phyloP scores from a whole-genome alignment of 306 rosid species.

The Aeschynomene evenia region DNA sequence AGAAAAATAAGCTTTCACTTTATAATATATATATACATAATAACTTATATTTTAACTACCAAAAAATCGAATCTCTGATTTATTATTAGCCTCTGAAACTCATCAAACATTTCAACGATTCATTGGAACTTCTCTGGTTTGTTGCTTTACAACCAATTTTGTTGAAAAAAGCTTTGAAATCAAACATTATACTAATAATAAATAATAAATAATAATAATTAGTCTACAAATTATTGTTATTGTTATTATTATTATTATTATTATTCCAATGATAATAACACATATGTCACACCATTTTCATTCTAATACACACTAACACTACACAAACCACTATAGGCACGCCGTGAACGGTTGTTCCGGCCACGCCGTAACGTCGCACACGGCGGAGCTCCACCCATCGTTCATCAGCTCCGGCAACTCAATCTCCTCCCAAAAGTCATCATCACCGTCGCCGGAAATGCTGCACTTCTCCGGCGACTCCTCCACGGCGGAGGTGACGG shows the following conservation, averaged over 20 bases:
- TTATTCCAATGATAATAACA: neutral
- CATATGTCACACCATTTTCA: neutral
- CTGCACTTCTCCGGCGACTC: conserved; percentile 18
- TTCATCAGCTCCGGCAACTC: conserved; percentile 72
- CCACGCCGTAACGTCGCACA: conserved; percentile 16
- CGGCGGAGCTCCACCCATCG: conserved; percentile 29
- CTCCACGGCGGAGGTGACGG: neutral
- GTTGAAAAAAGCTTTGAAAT: no score
- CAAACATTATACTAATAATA: no score
- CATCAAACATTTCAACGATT: no score
- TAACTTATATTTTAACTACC: no score
- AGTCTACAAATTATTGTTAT: neutral
- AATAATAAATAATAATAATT: no score
- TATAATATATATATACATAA: no score
- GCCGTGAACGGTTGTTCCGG: conserved; percentile 44
- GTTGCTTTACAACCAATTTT: no score
- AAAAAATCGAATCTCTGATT: no score
- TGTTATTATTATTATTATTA: neutral
- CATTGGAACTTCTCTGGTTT: no score
- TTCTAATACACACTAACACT: neutral
- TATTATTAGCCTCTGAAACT: no score
- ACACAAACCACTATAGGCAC: conserved; percentile 31
- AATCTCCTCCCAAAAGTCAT: conserved; percentile 85
- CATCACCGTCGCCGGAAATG: conserved; percentile 10
- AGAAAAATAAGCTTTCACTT: no score